Conservation (phyloP, 352 stramenopile genomes). For the Detonula confervacea region DNA sequence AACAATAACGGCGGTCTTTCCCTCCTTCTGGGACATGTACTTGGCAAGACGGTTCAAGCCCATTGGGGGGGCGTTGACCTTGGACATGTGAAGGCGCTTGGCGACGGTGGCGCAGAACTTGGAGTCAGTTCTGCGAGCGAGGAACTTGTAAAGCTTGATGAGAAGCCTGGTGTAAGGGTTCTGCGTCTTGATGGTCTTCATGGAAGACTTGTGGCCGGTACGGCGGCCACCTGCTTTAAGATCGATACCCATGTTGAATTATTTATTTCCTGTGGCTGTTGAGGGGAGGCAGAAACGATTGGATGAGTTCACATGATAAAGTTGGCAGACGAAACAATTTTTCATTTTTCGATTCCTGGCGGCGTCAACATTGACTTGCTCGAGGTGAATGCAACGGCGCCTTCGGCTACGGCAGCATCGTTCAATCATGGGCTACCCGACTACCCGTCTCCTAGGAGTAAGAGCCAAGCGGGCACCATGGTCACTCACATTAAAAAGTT, state of each 20-base stretch:
- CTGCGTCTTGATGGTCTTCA: slow-evolving; percentile 95
- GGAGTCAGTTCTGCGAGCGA: slow-evolving; percentile 96
- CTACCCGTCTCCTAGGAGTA: too few relatives aligned
- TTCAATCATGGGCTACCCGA: too few relatives aligned
- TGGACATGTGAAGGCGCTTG: slow-evolving; percentile 99
- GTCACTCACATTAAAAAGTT: neutral
- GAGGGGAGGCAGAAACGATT: neutral
- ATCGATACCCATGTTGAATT: slow-evolving; percentile 96
- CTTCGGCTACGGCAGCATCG: too few relatives aligned
- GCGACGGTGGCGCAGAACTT: slow-evolving; percentile 99
- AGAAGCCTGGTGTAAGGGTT: slow-evolving; percentile 99
- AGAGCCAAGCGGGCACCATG: neutral
- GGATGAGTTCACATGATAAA: too few relatives aligned
- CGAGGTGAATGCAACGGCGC: too few relatives aligned
- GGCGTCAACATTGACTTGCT: too few relatives aligned
- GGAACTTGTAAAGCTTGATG: slow-evolving; percentile 95
- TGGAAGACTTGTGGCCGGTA: slow-evolving; percentile 97
- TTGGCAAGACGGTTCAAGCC: slow-evolving; percentile 94
- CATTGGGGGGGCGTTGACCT: slow-evolving; percentile 98
- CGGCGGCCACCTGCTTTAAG: slow-evolving; percentile 98
- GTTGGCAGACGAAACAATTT: too few relatives aligned
- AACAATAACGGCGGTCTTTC: slow-evolving; percentile 98
- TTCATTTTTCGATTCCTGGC: too few relatives aligned
- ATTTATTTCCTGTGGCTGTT: slow-evolving; percentile 10
- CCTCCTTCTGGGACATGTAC: slow-evolving; percentile 99